Evolutionary conservation across 371 early-diverging fungal species (phyloP), one percentile per base, ranked within the genome.

Genomic region (Zychaea mexicana): DNA sequence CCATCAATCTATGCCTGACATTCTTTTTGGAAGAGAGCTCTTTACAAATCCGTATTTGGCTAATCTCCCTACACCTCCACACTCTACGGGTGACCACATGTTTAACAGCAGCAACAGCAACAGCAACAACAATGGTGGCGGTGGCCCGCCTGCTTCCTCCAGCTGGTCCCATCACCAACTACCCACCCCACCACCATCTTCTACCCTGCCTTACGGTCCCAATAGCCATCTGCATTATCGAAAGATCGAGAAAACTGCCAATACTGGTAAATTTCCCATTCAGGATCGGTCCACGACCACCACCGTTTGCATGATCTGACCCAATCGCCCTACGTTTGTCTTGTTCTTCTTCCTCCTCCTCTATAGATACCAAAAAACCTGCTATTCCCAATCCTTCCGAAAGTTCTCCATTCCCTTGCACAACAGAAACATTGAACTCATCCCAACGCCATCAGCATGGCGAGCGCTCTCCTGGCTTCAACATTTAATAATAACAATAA

Each of bases 1-100:
- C n/a, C 61, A 60, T 36, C 61, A 60, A 52, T 60, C 61, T 8
- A 60, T 60, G 61, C 61, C 61, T 36, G 52, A 60, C 26, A 49
- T 60, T 17, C 39, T 60, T 31, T 60, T 60, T 26, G 61, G 61
- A 17, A 45, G 49, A 32, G 61, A 60, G 5, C 2, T 60, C 9
- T 52, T 60, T 17, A 27, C 47, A n/a, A 39, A 30, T 31, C 36
- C 47, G 5, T 27, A 39, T 10, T 27, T 30, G 32, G 28, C 27
- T 19, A 24, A 38, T 17, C 2, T 39, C 10, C 21, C 60, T 2
- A 28, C 60, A 30, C 28, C 61, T 9, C 32, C 47, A 5, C 8
- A 45, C 26, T 17, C 52, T 9, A 32, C 59, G 22, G 47, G 39
- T 8, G 32, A 27, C 33, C 32, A 30, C 12, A 52, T 60, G 47